phyloP scores from a whole-genome alignment of 805 yeast species.

The Alloascoidea hylecoeti region DNA sequence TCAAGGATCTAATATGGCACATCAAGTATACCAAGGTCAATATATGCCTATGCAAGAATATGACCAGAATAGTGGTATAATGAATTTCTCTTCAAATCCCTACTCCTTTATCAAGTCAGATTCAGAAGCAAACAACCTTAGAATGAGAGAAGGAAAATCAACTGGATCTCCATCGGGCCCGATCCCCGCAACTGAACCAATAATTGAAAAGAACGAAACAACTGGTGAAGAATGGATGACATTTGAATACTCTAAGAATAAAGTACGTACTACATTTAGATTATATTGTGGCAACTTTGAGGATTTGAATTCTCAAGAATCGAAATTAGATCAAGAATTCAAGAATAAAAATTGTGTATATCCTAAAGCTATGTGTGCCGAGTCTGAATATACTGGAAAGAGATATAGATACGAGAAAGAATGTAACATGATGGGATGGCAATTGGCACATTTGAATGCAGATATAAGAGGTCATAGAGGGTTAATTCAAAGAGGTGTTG shows the following conservation, averaged over 20 bases:
- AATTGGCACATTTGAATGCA: conserved; percentile 26
- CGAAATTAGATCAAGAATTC: conserved; percentile 17
- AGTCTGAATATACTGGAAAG: conserved; percentile 27
- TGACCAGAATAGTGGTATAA: too few relatives aligned
- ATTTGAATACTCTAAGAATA: conserved; percentile 1
- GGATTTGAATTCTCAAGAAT: background rate
- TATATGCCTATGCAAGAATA: too few relatives aligned
- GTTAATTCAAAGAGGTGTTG: conserved; percentile 37
- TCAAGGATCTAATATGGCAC: too few relatives aligned
- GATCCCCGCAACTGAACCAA: background rate
- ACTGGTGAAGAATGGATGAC: conserved; percentile 1
- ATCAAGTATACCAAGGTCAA: too few relatives aligned
- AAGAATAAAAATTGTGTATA: conserved; percentile 27
- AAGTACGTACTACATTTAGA: background rate
- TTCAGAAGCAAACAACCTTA: too few relatives aligned
- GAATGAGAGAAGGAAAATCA: background rate
- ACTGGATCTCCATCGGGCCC: background rate
- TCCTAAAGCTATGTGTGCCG: conserved; percentile 30
- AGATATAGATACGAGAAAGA: conserved; percentile 29
- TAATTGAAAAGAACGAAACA: background rate
- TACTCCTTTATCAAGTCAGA: too few relatives aligned
- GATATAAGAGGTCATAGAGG: conserved; percentile 27
- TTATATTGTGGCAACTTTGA: background rate
- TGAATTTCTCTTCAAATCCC: too few relatives aligned
- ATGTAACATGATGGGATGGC: conserved; percentile 36